Evolutionary conservation across 257 asterid species (phyloP), one percentile per base, ranked within the genome.

Genomic region (Solanum bulbocastanum): DNA sequence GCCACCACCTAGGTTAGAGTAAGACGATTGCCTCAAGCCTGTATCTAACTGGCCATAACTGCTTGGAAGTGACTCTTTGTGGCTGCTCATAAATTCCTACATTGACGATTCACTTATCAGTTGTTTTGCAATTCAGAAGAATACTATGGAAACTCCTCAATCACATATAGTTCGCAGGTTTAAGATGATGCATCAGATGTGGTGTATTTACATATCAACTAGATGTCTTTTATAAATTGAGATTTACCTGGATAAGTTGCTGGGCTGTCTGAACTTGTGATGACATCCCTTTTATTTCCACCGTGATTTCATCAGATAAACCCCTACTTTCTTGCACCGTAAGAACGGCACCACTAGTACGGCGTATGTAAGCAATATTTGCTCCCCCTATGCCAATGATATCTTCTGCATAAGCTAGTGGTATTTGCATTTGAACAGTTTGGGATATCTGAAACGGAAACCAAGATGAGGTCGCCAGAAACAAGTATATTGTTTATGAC

Each of bases 251-350:
- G 88, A 96, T 94, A 83, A 96, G 96, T 91, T 94, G 98, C 88
- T 94, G 94, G 68, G 99, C 99, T 25, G 94, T 89, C 88, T 94
- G 98, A 88, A 96, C 98, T 91, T 96, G 97, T 49, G 96, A 42
- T 37, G 98, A 89, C 87, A 95, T 89, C 82, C 99, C 99, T 90
- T 95, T 96, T 37, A 96, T 95, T 90, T 96, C 98, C 79, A 96
- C 98, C 0, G 98, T 95, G 79, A 96, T 96, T 86, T 96, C 96
- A 85, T 94, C 98, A 8, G 95, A 93, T 68, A 91, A 85, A 72
- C 92, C 94, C 88, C 93, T 91, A 87, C 98, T 94, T 90, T 95
- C 98, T 92, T 94, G 96, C 87, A 95, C 96, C 40, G 96, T 93
- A 36, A 96, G 94, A 82, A 93, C 91, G 10, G 99, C 98, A 83